Conservation (phyloP, 2,329 filamentous ascomycete genomes). For the Fusarium goolgardi region DNA sequence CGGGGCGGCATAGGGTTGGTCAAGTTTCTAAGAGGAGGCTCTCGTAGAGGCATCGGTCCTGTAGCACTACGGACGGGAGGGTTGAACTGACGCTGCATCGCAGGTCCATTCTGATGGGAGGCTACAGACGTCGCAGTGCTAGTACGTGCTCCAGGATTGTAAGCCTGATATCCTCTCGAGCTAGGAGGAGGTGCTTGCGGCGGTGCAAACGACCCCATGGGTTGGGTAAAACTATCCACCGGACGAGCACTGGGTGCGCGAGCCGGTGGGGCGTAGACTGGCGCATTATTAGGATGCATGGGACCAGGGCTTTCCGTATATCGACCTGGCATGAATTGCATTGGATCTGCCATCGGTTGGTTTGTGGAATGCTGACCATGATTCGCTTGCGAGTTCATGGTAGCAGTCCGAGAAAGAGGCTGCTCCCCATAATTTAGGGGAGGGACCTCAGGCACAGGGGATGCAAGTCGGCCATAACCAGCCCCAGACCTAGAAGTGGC, state of each 20-base stretch:
- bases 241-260: constrained; percentile 50
- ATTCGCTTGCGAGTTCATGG: constrained; percentile 52
- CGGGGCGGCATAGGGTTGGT: constrained; percentile 56
- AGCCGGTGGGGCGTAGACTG: constrained; percentile 51
- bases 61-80: constrained; percentile 55
- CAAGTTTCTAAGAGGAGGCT: constrained; percentile 58
- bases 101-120: constrained; percentile 40
- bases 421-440: constrained; percentile 39
- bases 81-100: constrained; percentile 42
- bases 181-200: constrained; percentile 14
- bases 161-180: constrained; percentile 47
- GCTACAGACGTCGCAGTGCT: constrained; percentile 51
- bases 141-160: constrained; percentile 49
- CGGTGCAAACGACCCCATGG: constrained; percentile 17
- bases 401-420: constrained; percentile 52
- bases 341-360: constrained; percentile 22
- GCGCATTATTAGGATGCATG: constrained; percentile 46
- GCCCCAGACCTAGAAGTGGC: constrained; percentile 68
- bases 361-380: constrained; percentile 43
- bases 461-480: constrained; percentile 59
- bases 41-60: constrained; percentile 51
- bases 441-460: constrained; percentile 54
- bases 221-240: constrained; percentile 48
- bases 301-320: constrained; percentile 49
- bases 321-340: constrained; percentile 33